Conservation (phyloP, 78 protist species). For the Bigelowiella natans region DNA sequence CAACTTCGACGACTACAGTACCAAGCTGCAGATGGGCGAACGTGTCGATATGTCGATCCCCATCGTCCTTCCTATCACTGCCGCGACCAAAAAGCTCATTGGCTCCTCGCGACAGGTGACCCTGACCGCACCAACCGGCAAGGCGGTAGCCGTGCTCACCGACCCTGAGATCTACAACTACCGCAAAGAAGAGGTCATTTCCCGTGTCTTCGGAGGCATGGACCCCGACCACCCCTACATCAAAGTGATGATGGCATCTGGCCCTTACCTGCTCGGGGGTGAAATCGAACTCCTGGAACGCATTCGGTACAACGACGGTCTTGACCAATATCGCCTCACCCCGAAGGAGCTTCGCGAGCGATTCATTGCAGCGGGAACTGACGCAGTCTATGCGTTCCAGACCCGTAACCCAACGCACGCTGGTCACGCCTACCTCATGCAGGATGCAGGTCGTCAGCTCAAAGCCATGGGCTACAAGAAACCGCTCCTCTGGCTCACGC, state of each 20-base stretch:
- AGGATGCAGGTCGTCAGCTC: slow-evolving; percentile 12
- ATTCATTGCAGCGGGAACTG: background rate
- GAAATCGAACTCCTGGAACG: slow-evolving; percentile 19
- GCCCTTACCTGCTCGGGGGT: slow-evolving; percentile 7
- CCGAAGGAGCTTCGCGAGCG: slow-evolving; percentile 17
- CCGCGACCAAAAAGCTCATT: background rate
- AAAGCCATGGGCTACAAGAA: slow-evolving; percentile 20
- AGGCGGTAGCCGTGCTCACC: slow-evolving; percentile 14
- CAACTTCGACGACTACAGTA: background rate
- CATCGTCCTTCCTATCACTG: slow-evolving; percentile 18
- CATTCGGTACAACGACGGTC: slow-evolving; percentile 35
- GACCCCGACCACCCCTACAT: slow-evolving; percentile 19
- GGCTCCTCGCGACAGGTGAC: background rate
- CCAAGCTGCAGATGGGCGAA: background rate
- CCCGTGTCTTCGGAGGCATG: background rate
- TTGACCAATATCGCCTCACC: slow-evolving; percentile 32
- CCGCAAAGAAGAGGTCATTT: slow-evolving; percentile 2
- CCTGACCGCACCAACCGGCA: background rate
- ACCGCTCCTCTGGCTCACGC: slow-evolving; percentile 41
- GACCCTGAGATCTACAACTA: slow-evolving; percentile 17
- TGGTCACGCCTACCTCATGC: slow-evolving; percentile 42
- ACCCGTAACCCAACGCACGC: slow-evolving; percentile 41
- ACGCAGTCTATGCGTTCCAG: slow-evolving; percentile 39
- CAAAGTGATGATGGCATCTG: background rate
- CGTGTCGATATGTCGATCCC: slow-evolving; percentile 18